Conservation (phyloP, 306 rosid species). For the Trifolium pratense region DNA sequence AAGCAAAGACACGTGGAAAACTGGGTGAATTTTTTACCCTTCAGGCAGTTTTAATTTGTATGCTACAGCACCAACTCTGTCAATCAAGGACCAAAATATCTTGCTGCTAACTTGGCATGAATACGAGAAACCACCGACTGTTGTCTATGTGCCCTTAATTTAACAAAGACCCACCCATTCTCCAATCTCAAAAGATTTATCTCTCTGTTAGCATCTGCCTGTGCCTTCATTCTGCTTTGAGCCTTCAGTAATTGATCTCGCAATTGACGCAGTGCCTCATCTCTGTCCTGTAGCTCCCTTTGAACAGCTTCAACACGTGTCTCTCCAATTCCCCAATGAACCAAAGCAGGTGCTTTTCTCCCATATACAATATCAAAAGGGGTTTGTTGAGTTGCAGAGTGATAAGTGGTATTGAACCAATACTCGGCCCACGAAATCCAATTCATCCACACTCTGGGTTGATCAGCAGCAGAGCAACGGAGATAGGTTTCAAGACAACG, state of each 20-base stretch:
- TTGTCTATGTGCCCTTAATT: neutral
- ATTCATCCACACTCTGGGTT: neutral
- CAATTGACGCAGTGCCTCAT: neutral
- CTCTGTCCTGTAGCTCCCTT: neutral
- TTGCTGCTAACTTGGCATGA: too few relatives aligned
- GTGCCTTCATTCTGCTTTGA: neutral
- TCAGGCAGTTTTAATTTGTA: too few relatives aligned
- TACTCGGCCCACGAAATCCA: neutral
- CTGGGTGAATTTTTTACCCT: too few relatives aligned
- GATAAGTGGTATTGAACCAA: neutral
- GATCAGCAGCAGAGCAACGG: neutral
- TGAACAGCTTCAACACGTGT: neutral
- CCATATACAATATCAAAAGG: neutral
- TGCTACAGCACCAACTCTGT: too few relatives aligned
- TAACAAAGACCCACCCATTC: neutral
- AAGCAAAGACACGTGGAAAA: too few relatives aligned
- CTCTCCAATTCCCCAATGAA: neutral
- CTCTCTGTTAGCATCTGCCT: neutral
- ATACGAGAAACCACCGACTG: neutral
- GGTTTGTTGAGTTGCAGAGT: neutral
- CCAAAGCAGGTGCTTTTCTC: neutral
- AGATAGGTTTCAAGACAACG: neutral
- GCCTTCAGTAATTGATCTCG: neutral
- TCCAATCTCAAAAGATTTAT: neutral
- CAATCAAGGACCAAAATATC: too few relatives aligned